phyloP scores from a whole-genome alignment of 2,329 filamentous ascomycete species.

The Davidsoniella virescens region DNA sequence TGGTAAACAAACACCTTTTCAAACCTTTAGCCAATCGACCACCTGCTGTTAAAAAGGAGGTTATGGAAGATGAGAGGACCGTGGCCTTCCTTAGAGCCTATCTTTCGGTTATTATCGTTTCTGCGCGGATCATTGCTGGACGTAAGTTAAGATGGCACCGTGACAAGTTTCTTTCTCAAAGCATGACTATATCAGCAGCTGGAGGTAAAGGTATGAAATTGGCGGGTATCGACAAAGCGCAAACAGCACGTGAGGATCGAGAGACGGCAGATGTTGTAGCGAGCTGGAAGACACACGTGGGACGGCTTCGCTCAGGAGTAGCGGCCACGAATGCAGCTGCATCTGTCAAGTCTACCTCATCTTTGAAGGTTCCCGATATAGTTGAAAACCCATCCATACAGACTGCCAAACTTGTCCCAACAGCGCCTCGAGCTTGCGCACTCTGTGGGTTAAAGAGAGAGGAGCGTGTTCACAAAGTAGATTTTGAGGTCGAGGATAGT shows the following conservation, averaged over 20 bases:
- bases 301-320: conserved; percentile 57
- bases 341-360: conserved; percentile 21
- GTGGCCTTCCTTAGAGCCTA: conserved; percentile 49
- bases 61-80: conserved; percentile 46
- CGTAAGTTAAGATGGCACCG: conserved; percentile 81
- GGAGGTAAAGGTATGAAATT: conserved; percentile 83
- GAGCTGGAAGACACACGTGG: conserved; percentile 60
- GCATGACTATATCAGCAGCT: conserved; percentile 71
- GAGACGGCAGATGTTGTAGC: conserved; percentile 64
- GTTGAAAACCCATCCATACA: conserved; percentile 51
- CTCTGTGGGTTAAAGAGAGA: conserved; percentile 80
- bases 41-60: conserved; percentile 40
- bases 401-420: conserved; percentile 55
- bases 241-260: conserved; percentile 67
- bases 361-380: conserved; percentile 51
- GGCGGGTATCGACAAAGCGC: conserved; percentile 65
- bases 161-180: conserved; percentile 67
- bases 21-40: conserved; percentile 44
- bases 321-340: conserved; percentile 47
- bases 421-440: conserved; percentile 59
- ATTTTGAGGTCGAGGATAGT: conserved; percentile 66
- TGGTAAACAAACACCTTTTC: conserved; percentile 48
- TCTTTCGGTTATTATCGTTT: conserved; percentile 46
- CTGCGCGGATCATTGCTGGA: conserved; percentile 68
- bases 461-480: conserved; percentile 62